phyloP scores from a whole-genome alignment of 768 basidiomycete genomes.

The Tulasnella sp. region DNA sequence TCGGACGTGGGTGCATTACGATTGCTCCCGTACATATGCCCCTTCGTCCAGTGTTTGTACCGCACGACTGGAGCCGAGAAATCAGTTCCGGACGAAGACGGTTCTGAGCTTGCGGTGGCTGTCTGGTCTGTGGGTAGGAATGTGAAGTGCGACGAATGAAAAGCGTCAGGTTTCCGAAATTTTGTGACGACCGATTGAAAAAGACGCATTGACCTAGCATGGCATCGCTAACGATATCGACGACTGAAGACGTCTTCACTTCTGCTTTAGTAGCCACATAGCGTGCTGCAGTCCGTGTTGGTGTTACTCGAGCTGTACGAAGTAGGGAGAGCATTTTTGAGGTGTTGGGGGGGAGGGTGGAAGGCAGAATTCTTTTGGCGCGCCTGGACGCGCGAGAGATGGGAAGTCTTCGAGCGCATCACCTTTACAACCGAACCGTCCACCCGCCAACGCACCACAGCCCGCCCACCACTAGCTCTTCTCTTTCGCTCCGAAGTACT shows the following conservation, averaged over 20 bases:
- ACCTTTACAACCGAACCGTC: constrained; percentile 20
- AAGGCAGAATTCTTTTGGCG: constrained; percentile 19
- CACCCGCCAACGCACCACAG: constrained; percentile 14
- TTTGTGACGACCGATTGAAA: constrained; percentile 1
- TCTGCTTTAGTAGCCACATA: constrained; percentile 13
- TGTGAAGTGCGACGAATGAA: constrained; percentile 15
- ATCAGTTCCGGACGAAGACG: neutral
- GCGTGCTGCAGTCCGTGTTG: neutral
- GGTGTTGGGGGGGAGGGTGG: neutral
- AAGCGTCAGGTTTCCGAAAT: constrained; percentile 14
- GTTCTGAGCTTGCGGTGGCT: neutral
- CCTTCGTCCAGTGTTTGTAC: neutral
- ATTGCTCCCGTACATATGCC: neutral
- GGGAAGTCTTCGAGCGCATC: constrained; percentile 24
- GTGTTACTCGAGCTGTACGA: constrained; percentile 5
- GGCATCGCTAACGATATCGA: neutral
- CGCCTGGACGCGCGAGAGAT: constrained; percentile 16
- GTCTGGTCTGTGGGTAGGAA: neutral
- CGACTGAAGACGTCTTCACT: neutral
- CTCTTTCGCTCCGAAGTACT: constrained; percentile 5
- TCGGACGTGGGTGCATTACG: neutral
- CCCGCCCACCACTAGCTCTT: constrained; percentile 8
- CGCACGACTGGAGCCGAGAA: neutral
- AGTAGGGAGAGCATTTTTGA: constrained; percentile 11
- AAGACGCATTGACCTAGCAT: constrained; percentile 16